phyloP scores from a whole-genome alignment of 2,329 filamentous ascomycete species.

The Penicillium sclerotigenum region DNA sequence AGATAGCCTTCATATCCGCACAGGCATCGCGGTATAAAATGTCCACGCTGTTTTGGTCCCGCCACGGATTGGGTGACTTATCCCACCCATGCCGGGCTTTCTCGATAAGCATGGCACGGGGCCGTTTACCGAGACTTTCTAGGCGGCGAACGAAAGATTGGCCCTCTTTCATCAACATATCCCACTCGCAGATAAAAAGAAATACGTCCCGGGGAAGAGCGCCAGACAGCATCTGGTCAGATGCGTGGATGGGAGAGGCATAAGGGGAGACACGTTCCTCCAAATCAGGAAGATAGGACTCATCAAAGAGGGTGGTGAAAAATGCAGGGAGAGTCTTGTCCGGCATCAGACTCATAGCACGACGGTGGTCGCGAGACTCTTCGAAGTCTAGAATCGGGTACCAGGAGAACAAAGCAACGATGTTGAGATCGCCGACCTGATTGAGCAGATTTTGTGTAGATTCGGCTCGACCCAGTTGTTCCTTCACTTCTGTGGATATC shows the following conservation, averaged over 20 bases:
- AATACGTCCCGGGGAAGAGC: conserved; percentile 59
- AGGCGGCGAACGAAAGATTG: conserved; percentile 44
- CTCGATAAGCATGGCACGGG: conserved; percentile 47
- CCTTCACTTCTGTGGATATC: conserved; percentile 21
- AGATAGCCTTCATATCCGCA: conserved; percentile 43
- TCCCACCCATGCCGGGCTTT: conserved; percentile 50
- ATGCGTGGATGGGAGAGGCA: conserved; percentile 57
- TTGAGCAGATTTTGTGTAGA: conserved; percentile 37
- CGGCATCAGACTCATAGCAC: conserved; percentile 53
- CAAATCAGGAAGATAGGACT: conserved; percentile 47
- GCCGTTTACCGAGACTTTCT: conserved; percentile 43
- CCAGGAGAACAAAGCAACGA: conserved; percentile 59
- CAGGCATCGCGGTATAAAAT: conserved; percentile 45
- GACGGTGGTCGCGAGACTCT: conserved; percentile 56
- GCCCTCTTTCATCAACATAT: conserved; percentile 63
- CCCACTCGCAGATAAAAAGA: conserved; percentile 63
- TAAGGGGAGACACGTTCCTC: conserved; percentile 55
- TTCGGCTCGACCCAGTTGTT: conserved; percentile 29
- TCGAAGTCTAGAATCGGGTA: conserved; percentile 64
- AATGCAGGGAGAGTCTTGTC: conserved; percentile 49
- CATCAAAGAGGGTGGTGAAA: conserved; percentile 50
- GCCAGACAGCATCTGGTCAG: conserved; percentile 51
- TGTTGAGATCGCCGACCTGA: conserved; percentile 45
- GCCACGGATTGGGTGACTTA: conserved; percentile 48
- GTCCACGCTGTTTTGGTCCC: conserved; percentile 43